phyloP scores from a whole-genome alignment of 1,284 basidiomycete genomes.

The Heterobasidion occidentale region DNA sequence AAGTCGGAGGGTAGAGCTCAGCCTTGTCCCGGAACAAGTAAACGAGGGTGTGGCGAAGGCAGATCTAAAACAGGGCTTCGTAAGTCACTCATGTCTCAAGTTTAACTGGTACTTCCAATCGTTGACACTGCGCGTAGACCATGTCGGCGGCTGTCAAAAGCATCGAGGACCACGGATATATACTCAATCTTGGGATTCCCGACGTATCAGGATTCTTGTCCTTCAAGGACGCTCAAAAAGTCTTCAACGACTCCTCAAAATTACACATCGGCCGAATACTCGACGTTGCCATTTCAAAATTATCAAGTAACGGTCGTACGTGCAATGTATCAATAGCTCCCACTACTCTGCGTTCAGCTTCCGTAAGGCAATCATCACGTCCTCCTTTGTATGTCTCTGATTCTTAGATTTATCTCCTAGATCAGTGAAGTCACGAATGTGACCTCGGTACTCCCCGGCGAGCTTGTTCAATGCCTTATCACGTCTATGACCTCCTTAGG shows the following conservation, averaged over 20 bases:
- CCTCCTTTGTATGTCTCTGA: conserved; percentile 7
- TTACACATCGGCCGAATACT: conserved; percentile 64
- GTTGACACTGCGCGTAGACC: conserved; percentile 35
- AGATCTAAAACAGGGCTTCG: conserved; percentile 76
- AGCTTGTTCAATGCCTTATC: conserved; percentile 79
- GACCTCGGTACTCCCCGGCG: conserved; percentile 81
- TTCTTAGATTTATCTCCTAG: conserved; percentile 22
- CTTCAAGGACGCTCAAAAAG: conserved; percentile 54
- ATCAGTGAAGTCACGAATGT: conserved; percentile 74
- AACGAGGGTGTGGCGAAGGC: conserved; percentile 76
- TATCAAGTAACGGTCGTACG: conserved; percentile 65
- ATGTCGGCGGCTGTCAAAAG: conserved; percentile 76
- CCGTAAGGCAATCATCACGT: conserved; percentile 32
- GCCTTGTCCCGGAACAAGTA: conserved; percentile 78
- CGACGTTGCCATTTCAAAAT: conserved; percentile 52
- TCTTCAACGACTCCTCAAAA: conserved; percentile 31
- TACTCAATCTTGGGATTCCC: conserved; percentile 77
- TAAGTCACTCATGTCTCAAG: conserved; percentile 24
- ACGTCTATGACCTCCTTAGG: conserved; percentile 78
- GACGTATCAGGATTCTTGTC: conserved; percentile 75
- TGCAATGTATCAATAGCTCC: conserved; percentile 55
- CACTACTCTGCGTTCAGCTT: conserved; percentile 35
- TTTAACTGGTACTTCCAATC: neutral
- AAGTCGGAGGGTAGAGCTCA: conserved; percentile 81
- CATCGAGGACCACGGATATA: conserved; percentile 93